A percentile compares a stretch with the other conserved stretches of the same genome.
These are phyloP conservation scores for Kingdonia uniflora DNA, from an alignment of 164 flowering plant species.

Conservation along the genomic window DNA sequence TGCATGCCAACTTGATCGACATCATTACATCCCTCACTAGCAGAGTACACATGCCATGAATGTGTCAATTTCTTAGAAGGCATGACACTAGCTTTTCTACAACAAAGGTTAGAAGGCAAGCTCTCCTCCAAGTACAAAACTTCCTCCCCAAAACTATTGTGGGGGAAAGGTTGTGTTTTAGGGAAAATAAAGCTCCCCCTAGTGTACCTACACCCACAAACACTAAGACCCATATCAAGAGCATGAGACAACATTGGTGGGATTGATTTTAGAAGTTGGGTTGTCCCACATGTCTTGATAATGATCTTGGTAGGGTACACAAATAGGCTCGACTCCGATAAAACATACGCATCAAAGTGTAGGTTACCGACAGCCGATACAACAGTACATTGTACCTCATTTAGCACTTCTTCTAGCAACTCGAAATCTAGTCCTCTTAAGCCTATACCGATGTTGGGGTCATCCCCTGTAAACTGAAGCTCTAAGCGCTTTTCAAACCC, in stretches of 20 bases:
- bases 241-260: constrained; percentile 51
- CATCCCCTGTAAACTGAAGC: constrained; percentile 70
- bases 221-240: constrained; percentile 31
- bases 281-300: constrained; percentile 90
- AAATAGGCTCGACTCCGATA: constrained; percentile 76
- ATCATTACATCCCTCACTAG: constrained; percentile 20
- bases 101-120: constrained; percentile 41
- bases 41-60: constrained; percentile 85
- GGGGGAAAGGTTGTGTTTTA: constrained; percentile 66
- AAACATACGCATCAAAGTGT: constrained; percentile 59
- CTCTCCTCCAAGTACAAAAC: constrained; percentile 40
- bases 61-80: constrained; percentile 41
- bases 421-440: constrained; percentile 44
- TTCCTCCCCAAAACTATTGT: constrained; percentile 70
- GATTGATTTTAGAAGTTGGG: constrained; percentile 70
- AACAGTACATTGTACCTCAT: constrained; percentile 65
- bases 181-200: constrained; percentile 91
- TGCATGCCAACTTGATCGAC: constrained; percentile 1
- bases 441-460: constrained; percentile 28
- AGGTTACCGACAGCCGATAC: constrained; percentile 64
- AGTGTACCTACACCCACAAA: constrained; percentile 56
- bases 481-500: constrained; percentile 88
- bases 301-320: constrained; percentile 68
- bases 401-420: constrained; percentile 34
- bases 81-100: constrained; percentile 57